A percentile compares a stretch with the other conserved stretches of the same genome.
phyloP scores from a whole-genome alignment of 2,329 filamentous ascomycete genomes.

The Cladosporium sp. region DNA sequence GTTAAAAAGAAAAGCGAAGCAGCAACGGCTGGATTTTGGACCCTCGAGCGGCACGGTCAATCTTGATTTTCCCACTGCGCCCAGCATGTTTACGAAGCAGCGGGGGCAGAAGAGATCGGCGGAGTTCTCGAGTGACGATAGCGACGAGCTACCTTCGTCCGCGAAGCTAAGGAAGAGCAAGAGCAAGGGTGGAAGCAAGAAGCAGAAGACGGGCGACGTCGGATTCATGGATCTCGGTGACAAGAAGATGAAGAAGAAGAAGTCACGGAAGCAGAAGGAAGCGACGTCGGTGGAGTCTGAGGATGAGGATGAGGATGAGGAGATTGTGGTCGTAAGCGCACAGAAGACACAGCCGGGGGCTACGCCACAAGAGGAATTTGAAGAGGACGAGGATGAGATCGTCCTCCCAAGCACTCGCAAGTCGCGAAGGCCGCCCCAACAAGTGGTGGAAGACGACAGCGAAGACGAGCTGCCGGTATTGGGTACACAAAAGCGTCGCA shows the following conservation, averaged over 20 bases:
- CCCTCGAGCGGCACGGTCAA: constrained; percentile 18
- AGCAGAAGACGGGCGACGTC: not conserved
- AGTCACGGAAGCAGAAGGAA: constrained; percentile 20
- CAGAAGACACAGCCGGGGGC: constrained; percentile 2
- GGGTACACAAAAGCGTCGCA: constrained; percentile 28
- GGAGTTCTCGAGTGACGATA: constrained; percentile 27
- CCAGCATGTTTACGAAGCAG: constrained; percentile 32
- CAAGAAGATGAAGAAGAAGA: constrained; percentile 6
- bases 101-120: constrained; percentile 16
- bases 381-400: constrained; percentile 20
- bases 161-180: not conserved
- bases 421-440: not conserved
- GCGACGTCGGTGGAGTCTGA: not conserved
- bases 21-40: constrained; percentile 35
- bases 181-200: constrained; percentile 4
- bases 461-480: constrained; percentile 36
- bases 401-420: constrained; percentile 8
- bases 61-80: constrained; percentile 8
- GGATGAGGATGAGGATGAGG: constrained; percentile 17
- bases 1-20: constrained; percentile 27
- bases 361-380: constrained; percentile 10
- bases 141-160: constrained; percentile 23
- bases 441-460: constrained; percentile 25
- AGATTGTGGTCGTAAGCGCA: constrained; percentile 9
- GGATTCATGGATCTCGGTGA: constrained; percentile 15